Evolutionary conservation across 176 grass and related monocot genomes (phyloP), one percentile per base, ranked within the genome.

Genomic region (Melocanna baccifera): DNA sequence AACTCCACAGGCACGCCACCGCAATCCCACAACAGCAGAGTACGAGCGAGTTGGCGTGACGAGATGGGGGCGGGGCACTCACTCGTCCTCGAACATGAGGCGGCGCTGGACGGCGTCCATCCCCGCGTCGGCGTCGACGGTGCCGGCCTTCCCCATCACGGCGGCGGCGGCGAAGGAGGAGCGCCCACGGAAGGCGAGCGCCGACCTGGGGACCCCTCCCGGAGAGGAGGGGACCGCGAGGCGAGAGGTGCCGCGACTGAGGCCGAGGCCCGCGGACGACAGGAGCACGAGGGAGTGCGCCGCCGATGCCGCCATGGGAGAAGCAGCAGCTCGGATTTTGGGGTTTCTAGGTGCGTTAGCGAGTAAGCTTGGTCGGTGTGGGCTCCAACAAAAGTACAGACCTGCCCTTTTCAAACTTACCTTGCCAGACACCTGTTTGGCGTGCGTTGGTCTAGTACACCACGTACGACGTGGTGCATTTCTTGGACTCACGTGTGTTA

Each of bases 1-100:
- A 4, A 57, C 50, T 1, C 15, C 16, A 25, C 59, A 13, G 62
- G 41, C 40, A 72, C 59, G 8, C 63, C 6, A 18, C 56, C 29
- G 22, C 58, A 5, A 66, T n/a, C 19, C 47, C 50, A 16, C 36
- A 1, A 20, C 3, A 69, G 16, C 9, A 19, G 7, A 73, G 52
- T 4, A 41, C 9, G 26, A 19, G 37, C 69, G 28, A 41, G 57
- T 51, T 64, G 69, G 34, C 55, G 45, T 11, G 70, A 66, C 12
- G 28, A 32, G 40, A 37, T 66, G 40, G 1, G 45, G 58, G 2
- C 12, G 43, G 25, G 23, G 25, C 16, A 85, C 88, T 85, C 58
- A 97, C 95, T 97, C 92, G 76, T 97, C 95, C 41, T 94, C 95
- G 53, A 97, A 94, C 92, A 97, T 92, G 81, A 97, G 92, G 70